Evolutionary conservation across 75 land plant genomes (phyloP), one percentile per base, ranked within the genome.

Genomic region (Cryptomeria japonica): DNA sequence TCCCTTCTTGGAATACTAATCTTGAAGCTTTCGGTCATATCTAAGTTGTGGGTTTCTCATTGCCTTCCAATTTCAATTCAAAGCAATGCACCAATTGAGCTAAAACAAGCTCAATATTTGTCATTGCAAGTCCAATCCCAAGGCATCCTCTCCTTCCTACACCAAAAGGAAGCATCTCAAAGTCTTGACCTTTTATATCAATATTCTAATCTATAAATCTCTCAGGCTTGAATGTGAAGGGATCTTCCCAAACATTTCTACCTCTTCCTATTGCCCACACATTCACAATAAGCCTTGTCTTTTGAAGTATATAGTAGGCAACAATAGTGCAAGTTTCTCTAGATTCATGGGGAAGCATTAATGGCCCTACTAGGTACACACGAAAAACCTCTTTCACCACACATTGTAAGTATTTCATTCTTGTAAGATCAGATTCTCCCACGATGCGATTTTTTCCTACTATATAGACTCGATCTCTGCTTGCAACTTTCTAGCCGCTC

Each of bases 391-490:
- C 84, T 55, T 86, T 86, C 28, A 73, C 36, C n/a, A 86, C 84
- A 32, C 41, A 32, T 32, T 76, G 83, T 7, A 86, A 28, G 46
- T 86, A 86, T 13, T 36, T 5, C 36, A 46, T 37, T 14, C 53
- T 16, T 4, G 15, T 78, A 46, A 85, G 86, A 42, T 85, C 86
- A 14, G 83, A 8, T 78, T 86, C 87, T 86, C 11, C 16, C 16
- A 86, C 84, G 5, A 19, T 32, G 4, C 87, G 16, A 3, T 28
- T 0, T 9, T 32, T 84, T 22, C 88, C 88, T 25, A 85, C 88
- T n/a, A n/a, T n/a, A 87, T n/a, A 31, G 22, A 9, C 25, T 87
- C 87, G 5, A 87, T 86, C 88, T 87, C 88, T 19, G 18, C 87
- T 22, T 85, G 87, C 7, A 84, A 19, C 51, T 84, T 87, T 7